Conservation (phyloP, 805 yeast genomes). For the Kuraishia capsulata region DNA sequence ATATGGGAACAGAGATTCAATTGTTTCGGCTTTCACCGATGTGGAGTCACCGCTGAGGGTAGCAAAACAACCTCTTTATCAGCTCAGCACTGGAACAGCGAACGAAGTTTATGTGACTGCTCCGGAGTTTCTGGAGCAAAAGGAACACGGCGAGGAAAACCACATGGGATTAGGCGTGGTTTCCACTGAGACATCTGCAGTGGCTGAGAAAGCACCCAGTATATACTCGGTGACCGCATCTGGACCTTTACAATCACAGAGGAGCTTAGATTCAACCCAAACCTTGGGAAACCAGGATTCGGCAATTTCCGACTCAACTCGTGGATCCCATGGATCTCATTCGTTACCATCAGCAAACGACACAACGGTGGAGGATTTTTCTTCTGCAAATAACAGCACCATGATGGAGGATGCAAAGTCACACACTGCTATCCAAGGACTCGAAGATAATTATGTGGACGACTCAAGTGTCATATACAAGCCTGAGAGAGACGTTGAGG, state of each 20-base stretch:
- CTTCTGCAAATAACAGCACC: neutral
- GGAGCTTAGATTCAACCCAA: neutral
- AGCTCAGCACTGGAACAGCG: neutral
- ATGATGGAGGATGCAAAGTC: neutral
- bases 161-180: neutral
- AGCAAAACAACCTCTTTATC: neutral
- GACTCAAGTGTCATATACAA: neutral
- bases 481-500: too few relatives aligned
- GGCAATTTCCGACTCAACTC: neutral
- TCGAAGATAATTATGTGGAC: neutral
- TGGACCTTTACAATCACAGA: neutral
- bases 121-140: neutral
- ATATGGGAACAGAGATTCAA: neutral
- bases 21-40: neutral
- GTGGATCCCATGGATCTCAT: neutral
- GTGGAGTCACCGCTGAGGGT: neutral
- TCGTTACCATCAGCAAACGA: neutral
- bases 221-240: too few relatives aligned
- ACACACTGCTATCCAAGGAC: neutral
- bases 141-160: neutral
- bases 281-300: neutral
- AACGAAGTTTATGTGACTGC: constrained; percentile 2
- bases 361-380: neutral
- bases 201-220: too few relatives aligned
- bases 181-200: too few relatives aligned